Conservation (phyloP, 805 yeast species). For the Lachancea cidri region DNA sequence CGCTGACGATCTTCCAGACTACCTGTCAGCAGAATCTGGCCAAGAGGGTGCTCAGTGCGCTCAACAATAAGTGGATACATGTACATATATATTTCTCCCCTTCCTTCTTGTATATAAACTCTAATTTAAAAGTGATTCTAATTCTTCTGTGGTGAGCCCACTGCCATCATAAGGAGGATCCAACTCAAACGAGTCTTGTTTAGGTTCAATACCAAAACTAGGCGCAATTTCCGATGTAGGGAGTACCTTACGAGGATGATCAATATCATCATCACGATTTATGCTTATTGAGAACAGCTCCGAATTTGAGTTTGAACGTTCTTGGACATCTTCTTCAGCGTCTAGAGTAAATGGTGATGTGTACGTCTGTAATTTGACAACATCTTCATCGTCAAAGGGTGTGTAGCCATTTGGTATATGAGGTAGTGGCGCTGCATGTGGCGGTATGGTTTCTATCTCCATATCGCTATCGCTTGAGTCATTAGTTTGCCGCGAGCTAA, state of each 20-base stretch:
- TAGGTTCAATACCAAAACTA: neutral
- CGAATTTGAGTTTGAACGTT: slow-evolving; percentile 21
- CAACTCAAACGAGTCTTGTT: slow-evolving; percentile 7
- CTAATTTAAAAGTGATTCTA: slow-evolving; percentile 19
- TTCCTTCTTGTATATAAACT: slow-evolving; percentile 6
- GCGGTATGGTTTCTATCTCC: slow-evolving; percentile 48
- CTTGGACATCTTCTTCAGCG: slow-evolving; percentile 21
- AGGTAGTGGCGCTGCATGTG: slow-evolving; percentile 34
- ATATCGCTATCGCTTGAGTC: slow-evolving; percentile 28
- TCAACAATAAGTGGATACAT: slow-evolving; percentile 32
- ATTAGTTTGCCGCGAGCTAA: slow-evolving; percentile 11
- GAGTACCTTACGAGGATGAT: too few species aligned
- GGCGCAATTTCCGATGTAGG: neutral
- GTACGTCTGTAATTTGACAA: slow-evolving; percentile 22
- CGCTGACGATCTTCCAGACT: slow-evolving; percentile 22
- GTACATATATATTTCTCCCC: neutral
- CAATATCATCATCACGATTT: slow-evolving; percentile 24
- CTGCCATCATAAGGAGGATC: slow-evolving; percentile 21
- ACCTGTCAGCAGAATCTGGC: slow-evolving; percentile 15
- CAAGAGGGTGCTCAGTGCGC: slow-evolving; percentile 35
- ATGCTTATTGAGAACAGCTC: slow-evolving; percentile 14
- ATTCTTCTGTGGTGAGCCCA: slow-evolving; percentile 23
- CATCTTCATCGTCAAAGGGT: slow-evolving; percentile 35
- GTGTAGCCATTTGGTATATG: slow-evolving; percentile 43
- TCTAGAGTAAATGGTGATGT: slow-evolving; percentile 20